These are phyloP conservation scores for Lactarius hatsudake DNA, from an alignment of 768 basidiomycete genomes.

Conservation along the genomic window DNA sequence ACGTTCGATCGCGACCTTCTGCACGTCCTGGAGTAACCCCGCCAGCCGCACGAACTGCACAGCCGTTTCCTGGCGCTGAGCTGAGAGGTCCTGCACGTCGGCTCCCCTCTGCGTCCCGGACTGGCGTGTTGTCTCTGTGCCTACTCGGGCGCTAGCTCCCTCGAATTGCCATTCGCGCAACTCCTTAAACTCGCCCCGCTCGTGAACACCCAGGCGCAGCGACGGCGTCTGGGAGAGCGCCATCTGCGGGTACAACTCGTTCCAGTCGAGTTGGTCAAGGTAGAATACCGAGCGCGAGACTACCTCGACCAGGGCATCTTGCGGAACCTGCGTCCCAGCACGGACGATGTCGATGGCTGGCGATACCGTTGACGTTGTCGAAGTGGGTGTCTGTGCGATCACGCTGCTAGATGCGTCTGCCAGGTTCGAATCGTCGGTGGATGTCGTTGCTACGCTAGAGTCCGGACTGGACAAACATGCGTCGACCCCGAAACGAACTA, in stretches of 20 bases:
- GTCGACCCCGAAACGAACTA: conserved; percentile 59
- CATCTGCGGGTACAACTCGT: conserved; percentile 60
- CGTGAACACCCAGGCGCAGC: conserved; percentile 58
- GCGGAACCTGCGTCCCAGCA: conserved; percentile 23
- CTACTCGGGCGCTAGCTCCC: not conserved
- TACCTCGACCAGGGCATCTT: conserved; percentile 34
- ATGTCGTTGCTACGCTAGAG: not conserved
- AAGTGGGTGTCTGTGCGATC: conserved; percentile 9
- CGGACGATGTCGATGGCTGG: conserved; percentile 10
- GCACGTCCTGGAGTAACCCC: conserved; percentile 14
- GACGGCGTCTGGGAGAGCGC: conserved; percentile 66
- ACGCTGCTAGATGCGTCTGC: conserved; percentile 27
- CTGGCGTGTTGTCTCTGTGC: not conserved
- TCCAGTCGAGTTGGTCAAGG: conserved; percentile 48
- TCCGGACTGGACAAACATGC: conserved; percentile 28
- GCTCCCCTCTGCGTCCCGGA: not conserved
- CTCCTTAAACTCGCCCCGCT: conserved; percentile 48
- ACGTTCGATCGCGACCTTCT: conserved; percentile 17
- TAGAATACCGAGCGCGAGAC: conserved; percentile 32
- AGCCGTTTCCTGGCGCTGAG: not conserved
- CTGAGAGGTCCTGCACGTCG: not conserved
- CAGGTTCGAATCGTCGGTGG: conserved; percentile 27
- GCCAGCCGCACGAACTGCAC: conserved; percentile 15
- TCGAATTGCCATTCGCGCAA: conserved; percentile 45
- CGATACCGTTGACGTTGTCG: not conserved